Evolutionary conservation across 2,329 filamentous ascomycete species (phyloP).

Genomic region (Sporothrix dimorphospora): DNA sequence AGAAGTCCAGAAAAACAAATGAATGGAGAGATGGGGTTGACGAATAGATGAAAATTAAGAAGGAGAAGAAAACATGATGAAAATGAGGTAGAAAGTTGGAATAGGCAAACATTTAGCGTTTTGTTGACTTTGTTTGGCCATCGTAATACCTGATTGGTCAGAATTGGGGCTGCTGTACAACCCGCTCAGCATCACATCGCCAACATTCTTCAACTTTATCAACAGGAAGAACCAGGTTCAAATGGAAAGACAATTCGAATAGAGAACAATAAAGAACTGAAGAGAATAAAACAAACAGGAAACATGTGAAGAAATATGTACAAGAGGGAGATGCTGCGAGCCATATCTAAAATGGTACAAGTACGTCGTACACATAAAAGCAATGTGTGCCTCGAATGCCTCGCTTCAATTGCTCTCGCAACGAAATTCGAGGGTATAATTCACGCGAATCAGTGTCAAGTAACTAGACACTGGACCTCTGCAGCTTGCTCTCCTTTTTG

Average conservation of each 20-base stretch:
- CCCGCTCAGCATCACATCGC: background rate
- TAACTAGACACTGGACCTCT: too few species aligned
- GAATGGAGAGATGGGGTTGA: background rate
- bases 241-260: background rate
- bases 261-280: background rate
- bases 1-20: background rate
- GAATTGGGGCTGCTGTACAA: background rate
- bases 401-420: background rate
- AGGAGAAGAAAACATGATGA: background rate
- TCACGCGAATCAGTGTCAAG: background rate
- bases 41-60: background rate
- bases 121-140: constrained; percentile 23
- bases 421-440: too few species aligned
- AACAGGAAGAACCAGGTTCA: background rate
- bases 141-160: constrained; percentile 31
- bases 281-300: background rate
- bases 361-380: too few species aligned
- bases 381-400: background rate
- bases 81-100: background rate
- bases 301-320: too few species aligned
- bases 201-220: background rate
- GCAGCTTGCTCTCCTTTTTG: background rate
- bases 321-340: too few species aligned
- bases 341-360: too few species aligned
- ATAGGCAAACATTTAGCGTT: background rate